Base-by-base conservation (phyloP, 306 rosid genomes). In the Delonix regia region DNA sequence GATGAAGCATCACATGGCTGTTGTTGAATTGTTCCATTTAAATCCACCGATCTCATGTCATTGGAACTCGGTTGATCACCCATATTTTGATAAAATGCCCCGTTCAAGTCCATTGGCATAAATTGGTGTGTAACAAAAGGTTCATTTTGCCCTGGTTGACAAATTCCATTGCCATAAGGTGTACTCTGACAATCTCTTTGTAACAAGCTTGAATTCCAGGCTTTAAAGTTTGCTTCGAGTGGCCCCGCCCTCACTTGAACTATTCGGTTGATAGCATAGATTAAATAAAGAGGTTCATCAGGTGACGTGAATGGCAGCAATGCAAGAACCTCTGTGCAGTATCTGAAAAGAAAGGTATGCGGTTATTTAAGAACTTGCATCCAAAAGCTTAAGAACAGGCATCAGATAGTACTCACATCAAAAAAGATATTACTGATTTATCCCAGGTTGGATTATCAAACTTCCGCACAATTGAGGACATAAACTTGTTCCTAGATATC, bases 241-340 rank as follows among this genome's bases (percentile, higher is more conserved):
- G 87, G 87, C 64, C 99, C 99, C 33, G 88, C 93, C 87, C 95
- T 87, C 21, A 95, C 89, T 90, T 95, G 99, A 82, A 95, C 90
- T 62, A 95, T 84, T 81, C 99, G 88, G 81, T 95, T 95, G 76
- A 95, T 95, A 55, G 97, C 73, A 81, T 87, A 89, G 81, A 95
- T 87, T 88, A 95, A 86, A 83, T 95, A 95, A 60, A 95, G 93
- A 51, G 99, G 99, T 71, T 95, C 99, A 51, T 95, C 99, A 10
- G 97, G 91, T 59, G 75, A 67, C 49, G 90, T 87, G 79, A 95
- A 95, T 30, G 99, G 99, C 51, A 95, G 86, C 86, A 91, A 85
- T 34, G 93, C 97, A 80, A 95, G 96, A 62, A 95, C 89, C 86
- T 95, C 99, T 1, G 98, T 79, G 88, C 99, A 95, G 83, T 95